A percentile compares a stretch with the other conserved stretches of the same genome.
These are phyloP conservation scores for Carex kokanica DNA, from an alignment of 176 grass and related monocot genomes.

Conservation along the genomic window DNA sequence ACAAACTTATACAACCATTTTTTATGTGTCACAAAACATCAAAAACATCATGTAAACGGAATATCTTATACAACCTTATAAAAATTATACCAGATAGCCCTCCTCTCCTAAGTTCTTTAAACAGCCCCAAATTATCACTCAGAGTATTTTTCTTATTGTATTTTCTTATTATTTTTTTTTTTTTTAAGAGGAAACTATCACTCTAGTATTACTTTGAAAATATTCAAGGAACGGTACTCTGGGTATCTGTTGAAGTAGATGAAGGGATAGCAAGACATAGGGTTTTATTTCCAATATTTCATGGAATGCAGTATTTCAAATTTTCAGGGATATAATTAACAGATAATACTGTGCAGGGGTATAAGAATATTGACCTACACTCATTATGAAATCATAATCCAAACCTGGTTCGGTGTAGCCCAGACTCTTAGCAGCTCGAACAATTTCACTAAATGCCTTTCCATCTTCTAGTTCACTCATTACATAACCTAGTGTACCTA, in stretches of 20 bases:
- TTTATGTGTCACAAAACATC: not conserved
- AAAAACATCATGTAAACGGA: not conserved
- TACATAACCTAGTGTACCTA: constrained; percentile 93
- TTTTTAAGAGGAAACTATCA: not conserved
- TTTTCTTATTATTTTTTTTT: too few species aligned
- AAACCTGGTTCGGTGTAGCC: constrained; percentile 94
- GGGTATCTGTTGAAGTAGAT: not conserved
- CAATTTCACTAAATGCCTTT: constrained; percentile 77
- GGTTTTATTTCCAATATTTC: not conserved
- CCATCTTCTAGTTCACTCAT: constrained; percentile 91
- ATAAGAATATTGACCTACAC: not conserved
- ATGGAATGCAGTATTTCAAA: not conserved
- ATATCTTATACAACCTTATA: not conserved
- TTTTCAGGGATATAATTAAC: not conserved
- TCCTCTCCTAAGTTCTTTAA: not conserved
- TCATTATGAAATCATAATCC: not conserved
- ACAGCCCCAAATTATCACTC: not conserved
- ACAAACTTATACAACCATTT: not conserved
- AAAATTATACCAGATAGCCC: not conserved
- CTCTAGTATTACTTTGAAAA: not conserved
- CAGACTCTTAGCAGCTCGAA: constrained; percentile 73
- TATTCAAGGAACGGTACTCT: not conserved
- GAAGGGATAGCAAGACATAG: not conserved
- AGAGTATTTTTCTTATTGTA: not conserved
- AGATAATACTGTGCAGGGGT: not conserved